Percentiles rank a stretch among this genome's conserved stretches.
These are phyloP conservation scores for Chlorella sp. DNA, from an alignment of 139 green algal genomes.

Conservation along the genomic window DNA sequence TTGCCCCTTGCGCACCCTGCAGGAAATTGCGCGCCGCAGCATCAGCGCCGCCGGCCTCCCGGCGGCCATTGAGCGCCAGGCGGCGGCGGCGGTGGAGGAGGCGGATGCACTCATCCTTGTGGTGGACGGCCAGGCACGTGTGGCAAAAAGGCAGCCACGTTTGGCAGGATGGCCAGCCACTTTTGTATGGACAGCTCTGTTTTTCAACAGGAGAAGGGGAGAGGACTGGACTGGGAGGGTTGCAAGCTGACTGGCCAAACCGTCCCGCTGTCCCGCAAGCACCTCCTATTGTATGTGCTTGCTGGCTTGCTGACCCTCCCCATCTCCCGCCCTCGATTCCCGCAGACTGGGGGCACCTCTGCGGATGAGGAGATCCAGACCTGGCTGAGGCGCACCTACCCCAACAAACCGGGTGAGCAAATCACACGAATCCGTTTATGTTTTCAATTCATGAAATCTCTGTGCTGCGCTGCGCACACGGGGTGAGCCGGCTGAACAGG, in stretches of 20 bases:
- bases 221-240: not conserved
- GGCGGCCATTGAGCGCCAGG: constrained; percentile 89
- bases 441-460: too few species aligned
- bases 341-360: constrained; percentile 79
- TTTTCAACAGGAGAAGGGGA: too few species aligned
- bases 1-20: not conserved
- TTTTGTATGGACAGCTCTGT: too few species aligned
- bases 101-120: constrained; percentile 88
- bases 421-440: not conserved
- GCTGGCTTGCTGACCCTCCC: not conserved
- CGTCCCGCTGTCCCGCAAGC: too few species aligned
- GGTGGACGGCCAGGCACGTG: constrained; percentile 77
- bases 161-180: too few species aligned
- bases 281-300: too few species aligned
- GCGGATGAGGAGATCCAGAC: constrained; percentile 88
- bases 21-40: constrained; percentile 21
- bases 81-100: constrained; percentile 89
- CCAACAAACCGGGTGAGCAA: constrained; percentile 64
- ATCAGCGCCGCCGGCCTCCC: constrained; percentile 78
- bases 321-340: not conserved
- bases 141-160: not conserved
- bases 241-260: not conserved
- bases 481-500: not conserved
- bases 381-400: constrained; percentile 89
- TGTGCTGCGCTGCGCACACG: not conserved